Base-by-base conservation (phyloP, 225 moss, liverwort and hornwort species). In the Takakia lepidozioides region DNA sequence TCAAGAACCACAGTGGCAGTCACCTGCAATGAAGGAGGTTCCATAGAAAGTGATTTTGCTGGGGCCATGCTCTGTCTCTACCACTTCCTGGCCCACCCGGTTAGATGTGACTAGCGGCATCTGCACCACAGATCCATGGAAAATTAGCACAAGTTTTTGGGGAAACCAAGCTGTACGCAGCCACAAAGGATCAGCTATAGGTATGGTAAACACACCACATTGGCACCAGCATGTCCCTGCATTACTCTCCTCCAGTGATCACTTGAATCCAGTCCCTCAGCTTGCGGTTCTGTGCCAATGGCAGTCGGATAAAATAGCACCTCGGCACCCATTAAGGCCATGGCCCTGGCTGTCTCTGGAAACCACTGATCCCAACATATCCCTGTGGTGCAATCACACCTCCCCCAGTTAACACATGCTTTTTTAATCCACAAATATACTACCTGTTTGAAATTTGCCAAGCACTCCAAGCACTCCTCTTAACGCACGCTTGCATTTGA, bases 341-440 rank as follows among this genome's bases (percentile, higher is more conserved):
- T 74, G 2, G 87, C 82, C 13, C 90, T 73, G 1, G 95, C 95
- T 26, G 58, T 65, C 73, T 98, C 95, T 0, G 95, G 90, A 38
- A 98, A 98, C 95, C 95, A 98, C 27, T 98, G 90, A 32, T 98
- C 95, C 95, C 95, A 98, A 55, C 95, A 98, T 32, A 98, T 85
- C 29, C 66, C 95, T 81, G 72, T 48, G 10, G n/a, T n/a, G n/a
- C n/a, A n/a, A n/a, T n/a, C 38, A 53, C 6, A 32, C 11, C 11
- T 32, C 32, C 32, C 11, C 32, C 11, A 32, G 11, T 32, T 11
- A 32, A 32, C 6, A 32, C n/a, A n/a, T n/a, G n/a, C n/a, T n/a
- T n/a, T n/a, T n/a, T n/a, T n/a, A n/a, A n/a, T n/a, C n/a, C n/a
- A n/a, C n/a, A n/a, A n/a, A n/a, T n/a, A n/a, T n/a, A n/a, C n/a